Evolutionary conservation across 2,329 filamentous ascomycete genomes (phyloP).

Genomic region (Cladosporium cucumerinum): DNA sequence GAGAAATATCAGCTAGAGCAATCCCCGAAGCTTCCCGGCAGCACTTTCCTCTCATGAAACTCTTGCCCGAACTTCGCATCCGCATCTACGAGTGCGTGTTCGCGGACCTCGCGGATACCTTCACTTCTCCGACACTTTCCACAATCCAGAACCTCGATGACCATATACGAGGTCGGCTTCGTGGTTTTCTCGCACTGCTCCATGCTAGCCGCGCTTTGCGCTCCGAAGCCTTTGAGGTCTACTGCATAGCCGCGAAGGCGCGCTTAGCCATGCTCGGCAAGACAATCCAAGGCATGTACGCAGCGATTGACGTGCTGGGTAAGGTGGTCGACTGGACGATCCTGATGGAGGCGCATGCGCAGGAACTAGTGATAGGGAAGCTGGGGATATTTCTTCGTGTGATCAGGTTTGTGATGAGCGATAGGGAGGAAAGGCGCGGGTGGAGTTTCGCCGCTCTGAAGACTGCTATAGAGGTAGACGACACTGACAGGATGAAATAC

Average conservation of each 20-base stretch:
- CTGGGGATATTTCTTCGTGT: neutral
- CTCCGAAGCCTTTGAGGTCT: neutral
- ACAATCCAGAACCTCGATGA: neutral
- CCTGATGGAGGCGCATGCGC: neutral
- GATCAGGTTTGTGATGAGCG: neutral
- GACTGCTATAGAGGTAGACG: neutral
- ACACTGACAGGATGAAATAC: neutral
- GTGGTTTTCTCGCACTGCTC: neutral
- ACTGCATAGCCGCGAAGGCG: neutral
- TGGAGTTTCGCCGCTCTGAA: neutral
- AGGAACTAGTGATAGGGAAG: neutral
- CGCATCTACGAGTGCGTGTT: neutral
- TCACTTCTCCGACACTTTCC: neutral
- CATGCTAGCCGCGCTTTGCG: neutral
- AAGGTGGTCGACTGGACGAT: neutral
- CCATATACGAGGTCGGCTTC: neutral
- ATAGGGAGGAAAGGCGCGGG: neutral
- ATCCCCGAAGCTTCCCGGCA: neutral
- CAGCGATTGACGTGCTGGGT: neutral
- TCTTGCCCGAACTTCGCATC: neutral
- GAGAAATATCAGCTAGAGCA: neutral
- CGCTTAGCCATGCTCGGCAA: neutral
- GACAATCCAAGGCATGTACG: neutral
- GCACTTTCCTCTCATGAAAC: neutral
- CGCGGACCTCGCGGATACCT: neutral